phyloP scores from a whole-genome alignment of 352 stramenopile genomes.

The Globisporangium spiculum region DNA sequence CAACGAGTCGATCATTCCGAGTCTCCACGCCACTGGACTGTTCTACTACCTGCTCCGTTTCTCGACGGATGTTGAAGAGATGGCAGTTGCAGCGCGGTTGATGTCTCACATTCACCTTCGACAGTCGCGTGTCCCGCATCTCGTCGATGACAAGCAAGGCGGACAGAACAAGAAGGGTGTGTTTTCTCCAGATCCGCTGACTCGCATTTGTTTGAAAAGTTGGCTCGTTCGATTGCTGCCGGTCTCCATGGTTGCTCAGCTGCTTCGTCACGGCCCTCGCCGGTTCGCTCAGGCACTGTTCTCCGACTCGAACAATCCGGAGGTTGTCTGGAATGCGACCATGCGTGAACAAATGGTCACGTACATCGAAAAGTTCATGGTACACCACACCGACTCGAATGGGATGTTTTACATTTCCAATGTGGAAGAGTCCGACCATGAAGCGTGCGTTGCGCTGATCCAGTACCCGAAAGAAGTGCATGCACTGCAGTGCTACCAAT shows the following conservation, averaged over 20 bases:
- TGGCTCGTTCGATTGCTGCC: conserved; percentile 82
- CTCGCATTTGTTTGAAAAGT: conserved; percentile 77
- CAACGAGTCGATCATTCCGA: conserved; percentile 83
- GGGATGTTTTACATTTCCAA: conserved; percentile 77
- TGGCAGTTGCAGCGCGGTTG: conserved; percentile 72
- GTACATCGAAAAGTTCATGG: conserved; percentile 88
- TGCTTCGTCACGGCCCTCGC: conserved; percentile 72
- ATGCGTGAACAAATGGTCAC: conserved; percentile 86
- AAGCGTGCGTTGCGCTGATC: conserved; percentile 76
- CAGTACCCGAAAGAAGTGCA: conserved; percentile 84
- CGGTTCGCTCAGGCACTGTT: conserved; percentile 80
- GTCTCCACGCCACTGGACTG: conserved; percentile 76
- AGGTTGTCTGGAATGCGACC: conserved; percentile 84
- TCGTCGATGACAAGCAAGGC: conserved; percentile 71
- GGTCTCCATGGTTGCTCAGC: conserved; percentile 83
- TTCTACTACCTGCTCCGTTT: conserved; percentile 88
- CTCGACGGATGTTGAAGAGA: conserved; percentile 77
- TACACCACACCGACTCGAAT: conserved; percentile 51
- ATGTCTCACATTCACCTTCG: conserved; percentile 83
- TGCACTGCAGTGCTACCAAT: conserved; percentile 84
- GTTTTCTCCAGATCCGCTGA: conserved; percentile 76
- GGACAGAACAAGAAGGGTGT: conserved; percentile 80
- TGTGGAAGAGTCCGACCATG: conserved; percentile 66
- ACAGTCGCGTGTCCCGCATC: conserved; percentile 59
- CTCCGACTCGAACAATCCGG: conserved; percentile 80